Evolutionary conservation across 2,329 filamentous ascomycete genomes (phyloP).

Genomic region (Penicillium decumbens): DNA sequence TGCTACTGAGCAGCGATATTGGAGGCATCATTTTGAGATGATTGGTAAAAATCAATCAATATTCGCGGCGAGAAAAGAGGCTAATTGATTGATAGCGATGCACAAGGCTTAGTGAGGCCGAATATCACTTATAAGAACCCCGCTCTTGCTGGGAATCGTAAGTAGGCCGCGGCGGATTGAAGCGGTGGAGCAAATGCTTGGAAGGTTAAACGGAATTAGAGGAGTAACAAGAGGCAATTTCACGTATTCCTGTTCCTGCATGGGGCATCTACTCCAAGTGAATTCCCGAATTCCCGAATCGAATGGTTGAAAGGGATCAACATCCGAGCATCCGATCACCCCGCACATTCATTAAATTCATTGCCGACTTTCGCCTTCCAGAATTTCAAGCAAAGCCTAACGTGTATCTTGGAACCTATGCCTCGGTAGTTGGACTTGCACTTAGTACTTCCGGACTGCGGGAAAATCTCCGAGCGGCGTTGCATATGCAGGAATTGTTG

Average conservation of each 20-base stretch:
- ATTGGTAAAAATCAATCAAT: background rate
- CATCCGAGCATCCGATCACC: background rate
- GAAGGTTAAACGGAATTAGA: background rate
- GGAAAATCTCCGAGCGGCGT: background rate
- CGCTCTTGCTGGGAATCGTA: background rate
- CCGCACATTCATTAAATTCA: background rate
- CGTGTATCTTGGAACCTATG: background rate
- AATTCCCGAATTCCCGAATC: background rate
- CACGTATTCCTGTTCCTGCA: background rate
- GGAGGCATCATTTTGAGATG: background rate
- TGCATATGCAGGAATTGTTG: background rate
- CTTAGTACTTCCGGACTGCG: background rate
- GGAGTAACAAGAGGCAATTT: background rate
- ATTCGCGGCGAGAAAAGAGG: background rate
- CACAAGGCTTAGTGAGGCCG: background rate
- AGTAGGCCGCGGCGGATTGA: background rate
- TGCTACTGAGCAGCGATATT: background rate
- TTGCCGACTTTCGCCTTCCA: background rate
- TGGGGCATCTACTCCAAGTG: background rate
- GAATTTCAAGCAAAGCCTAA: background rate
- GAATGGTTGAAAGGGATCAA: background rate
- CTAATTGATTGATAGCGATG: background rate
- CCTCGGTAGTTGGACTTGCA: background rate
- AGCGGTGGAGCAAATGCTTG: too few relatives aligned
- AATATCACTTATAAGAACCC: background rate